phyloP scores from a whole-genome alignment of 371 early-diverging fungal genomes.

The Mortierella sp. region DNA sequence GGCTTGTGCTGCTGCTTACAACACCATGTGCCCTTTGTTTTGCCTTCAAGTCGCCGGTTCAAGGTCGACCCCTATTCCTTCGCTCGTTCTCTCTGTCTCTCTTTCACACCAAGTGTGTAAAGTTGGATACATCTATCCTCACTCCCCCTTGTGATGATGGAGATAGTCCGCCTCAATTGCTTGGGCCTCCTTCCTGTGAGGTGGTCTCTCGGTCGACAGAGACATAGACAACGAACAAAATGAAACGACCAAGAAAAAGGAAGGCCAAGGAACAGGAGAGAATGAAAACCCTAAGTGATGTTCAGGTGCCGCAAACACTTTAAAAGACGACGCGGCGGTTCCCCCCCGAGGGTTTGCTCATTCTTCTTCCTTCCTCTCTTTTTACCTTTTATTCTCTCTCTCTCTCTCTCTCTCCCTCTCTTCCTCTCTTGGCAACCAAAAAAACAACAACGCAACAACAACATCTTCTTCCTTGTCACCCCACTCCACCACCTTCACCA shows the following conservation, averaged over 20 bases:
- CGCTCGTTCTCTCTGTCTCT: background rate
- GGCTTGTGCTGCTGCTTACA: background rate
- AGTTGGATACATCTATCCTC: background rate
- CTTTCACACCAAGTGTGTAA: background rate
- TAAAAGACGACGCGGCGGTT: background rate
- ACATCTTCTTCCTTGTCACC: no score
- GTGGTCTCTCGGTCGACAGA: no score
- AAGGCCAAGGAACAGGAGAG: conserved; percentile 2
- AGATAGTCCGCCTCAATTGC: background rate
- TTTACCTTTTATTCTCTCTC: background rate
- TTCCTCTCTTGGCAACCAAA: background rate
- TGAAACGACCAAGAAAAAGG: background rate
- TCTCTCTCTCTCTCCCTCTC: background rate
- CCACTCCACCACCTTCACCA: no score
- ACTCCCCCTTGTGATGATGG: background rate
- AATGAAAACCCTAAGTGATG: background rate
- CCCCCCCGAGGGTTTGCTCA: background rate
- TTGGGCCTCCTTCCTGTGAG: background rate
- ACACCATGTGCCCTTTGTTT: background rate
- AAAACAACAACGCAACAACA: background rate
- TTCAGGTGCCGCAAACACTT: background rate
- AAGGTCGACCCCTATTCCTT: background rate
- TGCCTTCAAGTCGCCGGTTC: background rate
- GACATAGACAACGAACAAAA: background rate
- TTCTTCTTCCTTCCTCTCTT: background rate